phyloP scores from a whole-genome alignment of 208 protist genomes.

The Trypanosoma platydactyli region DNA sequence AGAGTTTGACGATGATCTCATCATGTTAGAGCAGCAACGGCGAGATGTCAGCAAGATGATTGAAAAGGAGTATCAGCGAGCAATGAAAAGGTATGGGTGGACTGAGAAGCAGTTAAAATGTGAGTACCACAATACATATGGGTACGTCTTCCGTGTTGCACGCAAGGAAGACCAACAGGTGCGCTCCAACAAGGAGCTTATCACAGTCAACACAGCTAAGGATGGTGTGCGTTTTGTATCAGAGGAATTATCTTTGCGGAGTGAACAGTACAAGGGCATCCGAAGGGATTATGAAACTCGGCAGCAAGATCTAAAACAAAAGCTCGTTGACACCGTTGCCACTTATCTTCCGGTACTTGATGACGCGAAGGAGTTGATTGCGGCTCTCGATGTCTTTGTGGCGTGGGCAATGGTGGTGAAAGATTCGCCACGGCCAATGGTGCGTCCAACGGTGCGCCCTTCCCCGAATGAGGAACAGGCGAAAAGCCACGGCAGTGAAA shows the following conservation, averaged over 20 bases:
- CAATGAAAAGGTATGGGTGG: constrained; percentile 73
- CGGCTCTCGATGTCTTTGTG: constrained; percentile 94
- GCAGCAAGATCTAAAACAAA: constrained; percentile 86
- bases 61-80: constrained; percentile 68
- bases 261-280: constrained; percentile 74
- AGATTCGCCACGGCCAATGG: constrained; percentile 88
- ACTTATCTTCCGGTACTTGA: constrained; percentile 95
- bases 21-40: constrained; percentile 78
- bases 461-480: constrained; percentile 7
- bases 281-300: constrained; percentile 73
- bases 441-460: constrained; percentile 72
- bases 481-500: constrained; percentile 19
- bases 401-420: constrained; percentile 89
- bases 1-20: constrained; percentile 94
- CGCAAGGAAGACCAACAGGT: constrained; percentile 92
- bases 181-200: constrained; percentile 75
- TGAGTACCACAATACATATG: constrained; percentile 86
- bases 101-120: constrained; percentile 91
- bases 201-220: constrained; percentile 89
- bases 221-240: constrained; percentile 95
- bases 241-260: constrained; percentile 81
- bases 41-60: constrained; percentile 59
- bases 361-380: constrained; percentile 91
- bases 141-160: constrained; percentile 91
- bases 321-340: constrained; percentile 92